These are phyloP conservation scores for bread wheat (Triticum aestivum) DNA, from an alignment of 176 grass and related monocot species.

Conservation along the genomic window DNA sequence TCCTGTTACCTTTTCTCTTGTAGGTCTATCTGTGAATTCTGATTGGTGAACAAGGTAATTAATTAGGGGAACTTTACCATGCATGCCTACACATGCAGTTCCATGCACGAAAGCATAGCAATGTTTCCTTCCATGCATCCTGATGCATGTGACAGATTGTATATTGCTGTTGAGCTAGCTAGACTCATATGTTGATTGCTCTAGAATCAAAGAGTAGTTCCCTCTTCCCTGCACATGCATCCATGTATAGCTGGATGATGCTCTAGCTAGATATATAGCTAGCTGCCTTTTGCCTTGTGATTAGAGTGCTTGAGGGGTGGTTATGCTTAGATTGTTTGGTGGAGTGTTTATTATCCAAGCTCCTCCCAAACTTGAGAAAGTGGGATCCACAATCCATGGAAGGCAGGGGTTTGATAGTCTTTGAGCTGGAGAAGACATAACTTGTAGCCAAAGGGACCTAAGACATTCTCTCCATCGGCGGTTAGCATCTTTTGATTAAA, in stretches of 20 bases:
- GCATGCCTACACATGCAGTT: not conserved
- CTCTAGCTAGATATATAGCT: slow-evolving; percentile 11
- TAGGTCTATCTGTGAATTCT: slow-evolving; percentile 32
- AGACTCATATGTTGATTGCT: not conserved
- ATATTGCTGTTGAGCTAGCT: not conserved
- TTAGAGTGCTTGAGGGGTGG: slow-evolving; percentile 28
- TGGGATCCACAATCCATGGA: slow-evolving; percentile 53
- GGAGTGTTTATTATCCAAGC: slow-evolving; percentile 17
- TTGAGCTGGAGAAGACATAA: slow-evolving; percentile 47
- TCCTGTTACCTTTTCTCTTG: not conserved
- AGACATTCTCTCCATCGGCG: slow-evolving; percentile 54
- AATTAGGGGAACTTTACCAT: not conserved
- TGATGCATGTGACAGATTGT: not conserved
- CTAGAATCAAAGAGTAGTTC: not conserved
- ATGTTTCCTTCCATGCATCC: not conserved
- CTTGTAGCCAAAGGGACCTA: slow-evolving; percentile 55
- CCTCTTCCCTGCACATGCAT: slow-evolving; percentile 33
- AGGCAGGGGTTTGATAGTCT: slow-evolving; percentile 26
- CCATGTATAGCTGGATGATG: slow-evolving; percentile 30
- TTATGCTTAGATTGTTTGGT: slow-evolving; percentile 47
- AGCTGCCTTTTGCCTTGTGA: slow-evolving; percentile 18
- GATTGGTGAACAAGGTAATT: slow-evolving; percentile 26
- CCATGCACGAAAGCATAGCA: slow-evolving; percentile 13
- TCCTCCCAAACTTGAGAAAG: slow-evolving; percentile 47
- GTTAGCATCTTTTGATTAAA: slow-evolving; percentile 68